Percentiles rank a stretch among this genome's conserved stretches.
These are phyloP conservation scores for Suillus discolor DNA, from an alignment of 768 basidiomycete species.

Conservation along the genomic window DNA sequence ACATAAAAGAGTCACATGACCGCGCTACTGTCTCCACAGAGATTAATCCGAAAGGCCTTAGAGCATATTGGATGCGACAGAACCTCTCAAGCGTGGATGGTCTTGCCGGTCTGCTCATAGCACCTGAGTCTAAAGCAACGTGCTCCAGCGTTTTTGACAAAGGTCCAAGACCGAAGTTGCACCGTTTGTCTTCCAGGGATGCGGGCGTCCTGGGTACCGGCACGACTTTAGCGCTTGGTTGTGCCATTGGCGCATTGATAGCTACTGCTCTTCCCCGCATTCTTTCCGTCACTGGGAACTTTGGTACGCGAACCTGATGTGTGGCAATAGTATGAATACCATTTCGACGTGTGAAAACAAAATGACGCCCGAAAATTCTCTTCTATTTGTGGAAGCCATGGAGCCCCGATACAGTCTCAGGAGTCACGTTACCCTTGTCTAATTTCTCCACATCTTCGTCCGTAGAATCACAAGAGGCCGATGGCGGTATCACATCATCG, in stretches of 20 bases:
- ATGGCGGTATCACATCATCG: constrained; percentile 4
- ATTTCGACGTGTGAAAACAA: neutral
- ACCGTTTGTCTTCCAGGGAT: neutral
- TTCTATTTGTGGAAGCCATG: neutral
- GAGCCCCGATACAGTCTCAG: neutral
- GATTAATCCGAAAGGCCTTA: constrained; percentile 43
- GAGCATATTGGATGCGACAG: constrained; percentile 50
- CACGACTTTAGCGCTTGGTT: constrained; percentile 20
- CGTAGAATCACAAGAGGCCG: neutral
- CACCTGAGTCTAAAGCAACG: constrained; percentile 19
- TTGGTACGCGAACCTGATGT: neutral
- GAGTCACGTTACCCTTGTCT: neutral
- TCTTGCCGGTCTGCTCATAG: constrained; percentile 47
- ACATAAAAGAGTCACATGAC: constrained; percentile 46
- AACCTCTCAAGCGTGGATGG: constrained; percentile 63
- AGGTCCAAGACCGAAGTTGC: constrained; percentile 16
- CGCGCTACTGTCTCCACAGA: constrained; percentile 18
- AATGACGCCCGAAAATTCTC: neutral
- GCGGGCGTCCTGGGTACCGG: neutral
- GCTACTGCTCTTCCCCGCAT: constrained; percentile 13
- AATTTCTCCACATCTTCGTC: constrained; percentile 9
- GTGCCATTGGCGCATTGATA: constrained; percentile 17
- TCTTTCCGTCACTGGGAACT: neutral
- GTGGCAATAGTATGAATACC: neutral
- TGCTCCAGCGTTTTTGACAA: constrained; percentile 24